Base-by-base conservation (phyloP, 169 alveolate genomes). In the Cryptosporidium muris region DNA sequence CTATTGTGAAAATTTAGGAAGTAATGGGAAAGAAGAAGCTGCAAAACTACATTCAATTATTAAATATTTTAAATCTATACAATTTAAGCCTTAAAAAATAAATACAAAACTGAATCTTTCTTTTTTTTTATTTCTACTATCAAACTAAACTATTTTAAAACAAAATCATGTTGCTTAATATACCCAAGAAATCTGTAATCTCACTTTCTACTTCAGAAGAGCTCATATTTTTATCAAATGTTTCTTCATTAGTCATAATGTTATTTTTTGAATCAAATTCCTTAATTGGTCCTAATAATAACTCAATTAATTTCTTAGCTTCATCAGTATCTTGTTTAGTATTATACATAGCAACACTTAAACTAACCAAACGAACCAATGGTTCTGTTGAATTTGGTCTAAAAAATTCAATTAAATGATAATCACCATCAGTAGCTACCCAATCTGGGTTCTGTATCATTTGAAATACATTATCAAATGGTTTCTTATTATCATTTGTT, bases 301-400 rank as follows among this genome's bases (percentile, higher is more conserved):
- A 48, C 4, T 66, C 54, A 25, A 74, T 74, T n/a, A 74, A 49
- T 16, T 16, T 12, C 48, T 58, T 74, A 2, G 85, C 85, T 14
- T 47, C 53, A 40, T 60, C 38, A 40, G 62, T 36, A 74, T 74
- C 43, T 12, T 51, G 63, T 43, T 74, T 74, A 47, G 54, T 74
- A 74, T 74, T 74, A 6, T 74, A 74, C 11, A 74, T 58, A 45
- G 74, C 85, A 45, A 74, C 60, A 54, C 85, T 74, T 74, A 74
- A 47, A 48, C 60, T 74, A 58, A 74, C 60, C 48, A 74, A 74
- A 43, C 67, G 54, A 16, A 74, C 74, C 12, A 74, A 11, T 5
- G 85, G 85, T 6, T 48, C 68, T 8, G 85, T 47, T 1, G 85
- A 56, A 58, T 74, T 74, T 34, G 42, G 62, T 9, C 60, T 68